Conservation (phyloP, 1,284 basidiomycete species). For the Anthracocystis walkeri region DNA sequence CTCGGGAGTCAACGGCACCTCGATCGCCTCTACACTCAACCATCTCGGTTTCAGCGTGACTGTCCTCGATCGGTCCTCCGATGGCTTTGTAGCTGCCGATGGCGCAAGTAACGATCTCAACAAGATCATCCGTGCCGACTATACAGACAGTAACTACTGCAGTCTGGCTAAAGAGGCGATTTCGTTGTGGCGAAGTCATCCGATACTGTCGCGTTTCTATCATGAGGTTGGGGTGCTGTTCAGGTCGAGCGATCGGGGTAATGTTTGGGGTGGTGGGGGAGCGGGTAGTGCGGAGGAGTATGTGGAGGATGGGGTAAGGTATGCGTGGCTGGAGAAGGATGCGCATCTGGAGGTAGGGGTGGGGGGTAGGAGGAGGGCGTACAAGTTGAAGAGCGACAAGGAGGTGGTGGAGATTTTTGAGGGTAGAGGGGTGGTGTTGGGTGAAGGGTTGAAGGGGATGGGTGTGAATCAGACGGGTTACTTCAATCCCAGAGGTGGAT, state of each 20-base stretch:
- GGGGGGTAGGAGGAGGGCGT: constrained; percentile 22
- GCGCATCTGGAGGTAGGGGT: constrained; percentile 17
- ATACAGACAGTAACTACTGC: constrained; percentile 73
- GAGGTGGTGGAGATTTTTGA: constrained; percentile 36
- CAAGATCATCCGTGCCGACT: constrained; percentile 75
- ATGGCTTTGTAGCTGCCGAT: constrained; percentile 75
- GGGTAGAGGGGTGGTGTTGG: constrained; percentile 4
- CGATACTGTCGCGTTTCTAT: constrained; percentile 41
- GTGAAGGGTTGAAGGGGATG: constrained; percentile 29
- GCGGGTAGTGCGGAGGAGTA: constrained; percentile 31
- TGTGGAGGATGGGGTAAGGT: constrained; percentile 31
- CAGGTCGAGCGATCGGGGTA: constrained; percentile 23
- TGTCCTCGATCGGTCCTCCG: constrained; percentile 72
- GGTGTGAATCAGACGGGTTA: constrained; percentile 72
- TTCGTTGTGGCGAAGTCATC: constrained; percentile 75
- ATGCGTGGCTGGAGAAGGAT: constrained; percentile 29
- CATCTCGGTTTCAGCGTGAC: constrained; percentile 78
- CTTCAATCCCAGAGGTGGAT: constrained; percentile 82
- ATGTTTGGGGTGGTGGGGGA: constrained; percentile 3
- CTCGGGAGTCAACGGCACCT: constrained; percentile 87
- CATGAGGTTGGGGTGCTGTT: constrained; percentile 65
- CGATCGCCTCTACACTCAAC: constrained; percentile 77
- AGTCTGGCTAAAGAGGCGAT: constrained; percentile 80
- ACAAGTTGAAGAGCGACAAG: constrained; percentile 15
- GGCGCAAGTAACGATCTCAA: constrained; percentile 87